Evolutionary conservation across 2,329 filamentous ascomycete species (phyloP).

Genomic region (Bipolaris bicolor): DNA sequence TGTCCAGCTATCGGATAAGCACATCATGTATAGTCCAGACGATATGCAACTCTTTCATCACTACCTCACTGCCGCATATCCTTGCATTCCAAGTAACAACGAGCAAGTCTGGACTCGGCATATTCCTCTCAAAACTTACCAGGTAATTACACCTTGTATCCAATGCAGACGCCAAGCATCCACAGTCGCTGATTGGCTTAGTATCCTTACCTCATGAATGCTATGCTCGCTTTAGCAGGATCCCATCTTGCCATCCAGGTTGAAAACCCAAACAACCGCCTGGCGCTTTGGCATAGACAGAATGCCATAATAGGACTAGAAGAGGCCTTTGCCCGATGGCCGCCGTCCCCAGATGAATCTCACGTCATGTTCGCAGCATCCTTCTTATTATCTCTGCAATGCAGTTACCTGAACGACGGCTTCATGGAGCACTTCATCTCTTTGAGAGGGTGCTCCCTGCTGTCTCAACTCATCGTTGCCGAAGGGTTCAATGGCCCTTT

Average conservation of each 20-base stretch:
- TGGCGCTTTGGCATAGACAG: conserved; percentile 28
- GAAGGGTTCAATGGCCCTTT: conserved; percentile 23
- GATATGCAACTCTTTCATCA: conserved; percentile 62
- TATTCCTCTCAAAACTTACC: conserved; percentile 21
- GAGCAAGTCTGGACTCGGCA: conserved; percentile 25
- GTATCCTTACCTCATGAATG: conserved; percentile 35
- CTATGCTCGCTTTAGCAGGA: conserved; percentile 32
- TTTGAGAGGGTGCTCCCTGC: conserved; percentile 26
- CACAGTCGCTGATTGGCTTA: conserved; percentile 11
- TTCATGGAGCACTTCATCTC: conserved; percentile 29
- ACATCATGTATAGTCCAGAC: conserved; percentile 47
- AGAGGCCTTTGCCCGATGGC: conserved; percentile 30
- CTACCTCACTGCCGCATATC: conserved; percentile 55
- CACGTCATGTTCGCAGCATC: conserved; percentile 34
- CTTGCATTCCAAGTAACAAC: conserved; percentile 23
- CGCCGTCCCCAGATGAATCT: conserved; percentile 27
- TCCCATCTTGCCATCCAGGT: conserved; percentile 30
- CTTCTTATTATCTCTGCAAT: conserved; percentile 30
- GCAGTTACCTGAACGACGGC: conserved; percentile 27
- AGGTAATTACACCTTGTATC: conserved; percentile 16
- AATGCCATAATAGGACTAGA: conserved; percentile 31
- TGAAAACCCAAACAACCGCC: conserved; percentile 10
- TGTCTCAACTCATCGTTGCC: conserved; percentile 24
- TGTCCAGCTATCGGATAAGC: conserved; percentile 25
- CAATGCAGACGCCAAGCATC: background rate